These are phyloP conservation scores for Prunus armeniaca DNA, from an alignment of 306 rosid species.

Conservation along the genomic window DNA sequence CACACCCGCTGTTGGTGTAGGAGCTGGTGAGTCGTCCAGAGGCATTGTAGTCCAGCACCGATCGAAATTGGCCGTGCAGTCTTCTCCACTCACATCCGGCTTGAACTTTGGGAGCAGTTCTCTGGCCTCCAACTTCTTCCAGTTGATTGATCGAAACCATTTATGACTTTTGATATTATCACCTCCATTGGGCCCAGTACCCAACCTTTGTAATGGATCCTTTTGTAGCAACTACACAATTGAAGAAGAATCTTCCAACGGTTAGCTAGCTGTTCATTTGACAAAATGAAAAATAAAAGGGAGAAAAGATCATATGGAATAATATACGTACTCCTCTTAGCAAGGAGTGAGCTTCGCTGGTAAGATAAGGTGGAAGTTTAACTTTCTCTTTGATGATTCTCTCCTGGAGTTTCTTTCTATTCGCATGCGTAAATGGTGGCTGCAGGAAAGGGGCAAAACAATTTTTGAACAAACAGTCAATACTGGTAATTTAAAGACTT, in stretches of 20 bases:
- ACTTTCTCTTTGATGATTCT: constrained; percentile 83
- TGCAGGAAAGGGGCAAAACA: constrained; percentile 36
- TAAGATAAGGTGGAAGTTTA: constrained; percentile 78
- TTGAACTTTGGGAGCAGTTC: constrained; percentile 76
- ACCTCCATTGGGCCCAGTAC: constrained; percentile 78
- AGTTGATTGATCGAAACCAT: constrained; percentile 79
- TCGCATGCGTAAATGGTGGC: constrained; percentile 80
- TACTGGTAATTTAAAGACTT: not conserved
- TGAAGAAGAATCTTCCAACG: constrained; percentile 5
- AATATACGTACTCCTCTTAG: constrained; percentile 81
- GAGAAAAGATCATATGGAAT: constrained; percentile 1
- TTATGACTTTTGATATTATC: constrained; percentile 70
- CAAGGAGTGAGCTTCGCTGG: constrained; percentile 81
- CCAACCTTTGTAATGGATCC: constrained; percentile 78
- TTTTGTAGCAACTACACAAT: constrained; percentile 72
- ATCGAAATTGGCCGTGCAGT: constrained; percentile 85
- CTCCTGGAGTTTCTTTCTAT: constrained; percentile 95
- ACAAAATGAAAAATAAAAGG: not conserved
- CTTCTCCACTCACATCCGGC: constrained; percentile 81
- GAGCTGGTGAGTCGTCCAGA: constrained; percentile 80
- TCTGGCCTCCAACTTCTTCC: constrained; percentile 91
- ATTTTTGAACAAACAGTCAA: constrained; percentile 6
- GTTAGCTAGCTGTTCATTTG: not conserved
- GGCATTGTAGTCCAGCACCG: constrained; percentile 94
- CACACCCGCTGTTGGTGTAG: constrained; percentile 79